Percentiles rank a stretch among this genome's conserved stretches.
These are phyloP conservation scores for Plicaturopsis crispa DNA, from an alignment of 768 basidiomycete species.

Conservation along the genomic window DNA sequence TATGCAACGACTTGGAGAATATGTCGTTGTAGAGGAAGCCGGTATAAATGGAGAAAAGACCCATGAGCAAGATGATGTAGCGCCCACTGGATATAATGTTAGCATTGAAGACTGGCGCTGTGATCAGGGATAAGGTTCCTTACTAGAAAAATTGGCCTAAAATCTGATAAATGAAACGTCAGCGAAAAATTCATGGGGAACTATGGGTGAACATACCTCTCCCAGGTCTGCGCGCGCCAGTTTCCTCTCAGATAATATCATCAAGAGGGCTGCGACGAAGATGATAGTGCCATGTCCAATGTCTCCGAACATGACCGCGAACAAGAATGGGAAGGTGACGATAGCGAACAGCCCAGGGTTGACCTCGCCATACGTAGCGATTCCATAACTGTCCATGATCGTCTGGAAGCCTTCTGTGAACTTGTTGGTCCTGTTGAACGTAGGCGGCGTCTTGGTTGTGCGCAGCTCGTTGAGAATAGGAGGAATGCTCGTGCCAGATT, in stretches of 20 bases:
- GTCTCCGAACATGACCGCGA: constrained; percentile 99
- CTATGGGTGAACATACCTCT: constrained; percentile 45
- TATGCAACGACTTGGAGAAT: constrained; percentile 85
- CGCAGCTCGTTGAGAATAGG: constrained; percentile 88
- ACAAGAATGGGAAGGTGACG: constrained; percentile 95
- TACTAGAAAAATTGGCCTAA: constrained; percentile 87
- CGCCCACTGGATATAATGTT: constrained; percentile 60
- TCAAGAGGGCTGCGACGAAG: constrained; percentile 64
- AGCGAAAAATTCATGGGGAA: constrained; percentile 1
- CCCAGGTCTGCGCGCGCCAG: constrained; percentile 67
- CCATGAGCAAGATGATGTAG: constrained; percentile 98
- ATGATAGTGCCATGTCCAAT: constrained; percentile 92
- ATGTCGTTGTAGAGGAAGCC: constrained; percentile 99
- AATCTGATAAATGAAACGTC: constrained; percentile 41
- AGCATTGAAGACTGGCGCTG: constrained; percentile 5
- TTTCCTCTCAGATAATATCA: constrained; percentile 84
- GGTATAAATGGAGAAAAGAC: constrained; percentile 92
- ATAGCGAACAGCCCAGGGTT: constrained; percentile 93
- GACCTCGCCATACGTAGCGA: constrained; percentile 91
- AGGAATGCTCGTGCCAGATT: constrained; percentile 86
- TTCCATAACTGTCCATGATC: constrained; percentile 97
- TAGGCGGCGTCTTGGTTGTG: constrained; percentile 90
- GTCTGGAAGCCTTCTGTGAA: constrained; percentile 97
- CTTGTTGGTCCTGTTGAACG: constrained; percentile 90
- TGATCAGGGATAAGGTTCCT: constrained; percentile 24